Percentiles rank a stretch among this genome's conserved stretches.
Evolutionary conservation across 257 asterid species (phyloP).

Genomic region (Penstemon eatonii): DNA sequence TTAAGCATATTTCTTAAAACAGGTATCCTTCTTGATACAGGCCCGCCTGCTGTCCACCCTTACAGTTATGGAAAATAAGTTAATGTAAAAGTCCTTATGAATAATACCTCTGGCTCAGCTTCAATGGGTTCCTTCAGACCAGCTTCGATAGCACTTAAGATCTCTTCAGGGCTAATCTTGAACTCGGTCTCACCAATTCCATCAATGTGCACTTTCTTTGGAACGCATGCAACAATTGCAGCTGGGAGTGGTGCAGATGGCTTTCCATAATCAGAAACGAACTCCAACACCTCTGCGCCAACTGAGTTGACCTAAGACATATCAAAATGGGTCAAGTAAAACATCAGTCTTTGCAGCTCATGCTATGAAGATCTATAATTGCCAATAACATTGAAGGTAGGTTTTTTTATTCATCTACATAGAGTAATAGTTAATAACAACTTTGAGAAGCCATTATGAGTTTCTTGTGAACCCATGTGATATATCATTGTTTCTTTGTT

Average conservation of each 20-base stretch:
- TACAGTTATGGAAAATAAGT: not conserved
- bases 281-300: conserved; percentile 94
- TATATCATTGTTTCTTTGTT: conserved; percentile 6
- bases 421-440: not conserved
- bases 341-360: conserved; percentile 18
- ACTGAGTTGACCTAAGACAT: conserved; percentile 75
- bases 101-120: conserved; percentile 92
- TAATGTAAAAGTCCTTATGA: conserved; percentile 19
- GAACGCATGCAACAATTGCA: conserved; percentile 98
- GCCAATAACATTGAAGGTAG: not conserved
- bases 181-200: conserved; percentile 89
- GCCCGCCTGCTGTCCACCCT: conserved; percentile 14
- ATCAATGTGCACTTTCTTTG: conserved; percentile 75
- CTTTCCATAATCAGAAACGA: conserved; percentile 88
- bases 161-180: conserved; percentile 76
- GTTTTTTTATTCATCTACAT: conserved; percentile 7
- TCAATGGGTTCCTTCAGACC: conserved; percentile 90
- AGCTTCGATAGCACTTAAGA: conserved; percentile 74
- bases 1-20: conserved; percentile 9
- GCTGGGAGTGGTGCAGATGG: conserved; percentile 94
- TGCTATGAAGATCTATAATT: conserved; percentile 21
- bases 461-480: conserved; percentile 4
- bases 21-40: conserved; percentile 8
- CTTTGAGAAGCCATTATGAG: not conserved
- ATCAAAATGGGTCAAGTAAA: conserved; percentile 24